Percentiles rank a stretch among this genome's conserved stretches.
These are phyloP conservation scores for Panaeolus cyanescens DNA, from an alignment of 768 basidiomycete genomes.

Conservation along the genomic window DNA sequence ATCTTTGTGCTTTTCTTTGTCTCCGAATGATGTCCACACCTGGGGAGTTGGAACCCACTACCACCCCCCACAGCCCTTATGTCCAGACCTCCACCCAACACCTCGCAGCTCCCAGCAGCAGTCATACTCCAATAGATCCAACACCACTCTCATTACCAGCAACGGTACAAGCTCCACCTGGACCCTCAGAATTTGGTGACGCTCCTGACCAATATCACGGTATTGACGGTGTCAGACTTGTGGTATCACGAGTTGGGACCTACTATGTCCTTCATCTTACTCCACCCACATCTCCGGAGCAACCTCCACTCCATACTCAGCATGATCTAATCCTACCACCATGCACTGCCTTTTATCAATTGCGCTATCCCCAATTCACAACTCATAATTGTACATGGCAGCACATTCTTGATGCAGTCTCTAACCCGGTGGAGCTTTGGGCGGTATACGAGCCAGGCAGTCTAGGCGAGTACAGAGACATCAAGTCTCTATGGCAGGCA, in stretches of 20 bases:
- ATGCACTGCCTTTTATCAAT: background rate
- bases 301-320: background rate
- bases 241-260: background rate
- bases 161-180: no score
- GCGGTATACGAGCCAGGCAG: conserved; percentile 7
- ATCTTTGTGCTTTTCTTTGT: no score
- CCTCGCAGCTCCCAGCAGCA: no score
- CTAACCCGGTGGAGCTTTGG: conserved; percentile 8
- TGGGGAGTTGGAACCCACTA: no score
- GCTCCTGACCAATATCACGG: no score
- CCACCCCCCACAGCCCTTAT: no score
- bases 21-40: no score
- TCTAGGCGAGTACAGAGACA: conserved; percentile 8
- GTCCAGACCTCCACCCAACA: no score
- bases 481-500: conserved; percentile 9
- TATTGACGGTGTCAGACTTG: background rate
- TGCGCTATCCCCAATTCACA: background rate
- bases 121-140: no score
- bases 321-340: conserved; percentile 4
- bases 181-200: no score
- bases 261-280: conserved; percentile 3
- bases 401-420: conserved; percentile 3
- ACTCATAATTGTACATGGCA: conserved; percentile 5
- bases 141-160: no score
- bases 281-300: background rate